These are phyloP conservation scores for Populus pruinosa DNA, from an alignment of 345 rosid genomes.

Conservation along the genomic window DNA sequence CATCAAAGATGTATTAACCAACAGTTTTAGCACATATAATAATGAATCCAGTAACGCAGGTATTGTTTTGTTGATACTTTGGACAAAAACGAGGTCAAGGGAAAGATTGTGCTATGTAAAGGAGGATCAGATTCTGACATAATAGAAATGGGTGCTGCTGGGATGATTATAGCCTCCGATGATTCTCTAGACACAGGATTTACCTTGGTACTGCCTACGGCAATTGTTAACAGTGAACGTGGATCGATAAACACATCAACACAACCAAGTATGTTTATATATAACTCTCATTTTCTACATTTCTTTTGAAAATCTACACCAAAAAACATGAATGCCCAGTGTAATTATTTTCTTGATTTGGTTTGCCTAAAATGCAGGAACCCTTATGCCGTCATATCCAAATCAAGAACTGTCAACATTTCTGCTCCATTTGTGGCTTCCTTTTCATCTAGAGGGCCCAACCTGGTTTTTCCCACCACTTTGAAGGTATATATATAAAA, in stretches of 20 bases:
- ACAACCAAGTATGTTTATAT: not conserved
- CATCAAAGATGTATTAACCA: not conserved
- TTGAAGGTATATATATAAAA: not conserved
- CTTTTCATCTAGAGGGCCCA: constrained; percentile 5
- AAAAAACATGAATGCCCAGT: too few relatives aligned
- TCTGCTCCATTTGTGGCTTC: constrained; percentile 4
- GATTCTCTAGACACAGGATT: not conserved
- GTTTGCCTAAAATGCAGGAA: not conserved
- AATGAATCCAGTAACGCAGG: not conserved
- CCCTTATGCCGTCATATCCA: not conserved
- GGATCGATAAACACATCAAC: not conserved
- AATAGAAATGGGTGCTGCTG: not conserved
- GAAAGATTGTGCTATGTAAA: constrained; percentile 10
- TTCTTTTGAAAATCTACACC: too few relatives aligned
- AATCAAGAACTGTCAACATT: not conserved
- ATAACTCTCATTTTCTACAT: not conserved
- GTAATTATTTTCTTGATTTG: too few relatives aligned
- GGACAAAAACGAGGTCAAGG: constrained; percentile 1
- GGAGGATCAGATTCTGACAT: not conserved
- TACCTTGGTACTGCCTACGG: not conserved
- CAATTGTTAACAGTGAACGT: not conserved
- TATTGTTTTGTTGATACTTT: not conserved
- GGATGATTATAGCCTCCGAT: not conserved
- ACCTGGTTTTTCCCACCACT: not conserved
- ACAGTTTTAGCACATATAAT: not conserved